Evolutionary conservation across 2,329 filamentous ascomycete genomes (phyloP), one percentile per base, ranked within the genome.

Genomic region (Aspergillus pseudotamarii): DNA sequence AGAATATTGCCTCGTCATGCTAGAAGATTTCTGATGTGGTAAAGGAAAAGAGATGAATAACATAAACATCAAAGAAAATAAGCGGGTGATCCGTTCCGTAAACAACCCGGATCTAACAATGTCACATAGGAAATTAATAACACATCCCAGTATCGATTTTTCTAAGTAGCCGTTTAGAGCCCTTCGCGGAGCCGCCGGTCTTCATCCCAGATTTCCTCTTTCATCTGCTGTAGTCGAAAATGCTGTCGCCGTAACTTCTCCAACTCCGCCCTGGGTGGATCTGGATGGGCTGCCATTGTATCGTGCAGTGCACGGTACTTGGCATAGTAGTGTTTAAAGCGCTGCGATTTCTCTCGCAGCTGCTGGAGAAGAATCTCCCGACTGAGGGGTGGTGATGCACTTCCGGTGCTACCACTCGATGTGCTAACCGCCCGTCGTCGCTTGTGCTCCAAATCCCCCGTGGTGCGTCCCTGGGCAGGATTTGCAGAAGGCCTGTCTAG

Each of bases 321-420:
- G 41, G 83, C 83, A 70, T 89, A 89, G 65, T 83, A 84, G 59
- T 78, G 78, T 70, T 87, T 86, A 74, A 89, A 89, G 56, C 71
- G 73, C 61, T 77, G 75, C 21, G 80, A 77, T 59, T 79, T 81
- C 43, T 78, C 75, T 48, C 72, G 75, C 55, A 80, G 68, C 57
- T 78, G 76, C 63, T 80, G 77, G 32, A 72, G 73, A 12, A 76
- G 71, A 19, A 77, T 66, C 32, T 77, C 76, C 21, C 74, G 72
- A 55, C 73, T 78, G 64, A 78, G 72, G 1, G 75, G 75, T 14
- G 79, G 78, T 36, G 78, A 79, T 10, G 75, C 76, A 64, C 77
- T 79, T 28, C 78, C 79, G 11, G 78, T 79, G 65, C 78, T 80
- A 38, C 79, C 79, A 62, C 78, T 81, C 48, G 75, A 77, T 19